Evolutionary conservation across 1,284 basidiomycete genomes (phyloP), one percentile per base, ranked within the genome.

Genomic region (Heterobasidion occidentale): DNA sequence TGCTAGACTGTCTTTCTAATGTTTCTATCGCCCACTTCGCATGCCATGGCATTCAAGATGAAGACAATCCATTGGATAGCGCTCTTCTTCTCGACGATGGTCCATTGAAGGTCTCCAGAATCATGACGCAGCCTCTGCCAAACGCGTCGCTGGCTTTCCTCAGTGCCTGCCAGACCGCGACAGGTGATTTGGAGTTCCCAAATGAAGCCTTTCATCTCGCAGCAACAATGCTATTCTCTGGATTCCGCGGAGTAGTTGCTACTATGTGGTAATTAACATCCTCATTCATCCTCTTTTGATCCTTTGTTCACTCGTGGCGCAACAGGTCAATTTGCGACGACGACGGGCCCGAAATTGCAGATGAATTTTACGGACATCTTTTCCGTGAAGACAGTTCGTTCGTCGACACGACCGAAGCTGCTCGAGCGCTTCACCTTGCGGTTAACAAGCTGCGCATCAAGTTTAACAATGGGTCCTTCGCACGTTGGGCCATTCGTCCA

Each of bases 191-290:
- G 17, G 27, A 51, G n/a, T 12, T 42, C 19, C 20, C 54, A 17
- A 48, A 56, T 11, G 54, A 56, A 46, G 47, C 54, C 14, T 19
- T 51, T 8, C 65, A 66, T 54, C 61, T 67, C 15, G 64, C 65
- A 1, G 65, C 64, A 27, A 61, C 61, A 19, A 58, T 67, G 66
- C 60, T 62, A 19, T 57, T 63, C n/a, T 59, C 62, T 15, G 66
- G 66, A 33, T 65, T 55, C 49, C 56, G 58, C n/a, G 55, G 59
- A 27, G 59, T 60, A 12, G 51, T 67, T 38, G 65, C 62, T 17
- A 66, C 65, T 19, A 61, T 65, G 60, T 67, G 66, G 66, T 59
- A 58, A 14, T 63, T 27, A 3, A 27, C 27, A 27, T 27, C 27
- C 27, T 65, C 33, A 49, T 53, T 2, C 64, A 66, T 38, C 33